These are phyloP conservation scores for Wickerhamiella dianesei DNA, from an alignment of 805 yeast species.

Conservation along the genomic window DNA sequence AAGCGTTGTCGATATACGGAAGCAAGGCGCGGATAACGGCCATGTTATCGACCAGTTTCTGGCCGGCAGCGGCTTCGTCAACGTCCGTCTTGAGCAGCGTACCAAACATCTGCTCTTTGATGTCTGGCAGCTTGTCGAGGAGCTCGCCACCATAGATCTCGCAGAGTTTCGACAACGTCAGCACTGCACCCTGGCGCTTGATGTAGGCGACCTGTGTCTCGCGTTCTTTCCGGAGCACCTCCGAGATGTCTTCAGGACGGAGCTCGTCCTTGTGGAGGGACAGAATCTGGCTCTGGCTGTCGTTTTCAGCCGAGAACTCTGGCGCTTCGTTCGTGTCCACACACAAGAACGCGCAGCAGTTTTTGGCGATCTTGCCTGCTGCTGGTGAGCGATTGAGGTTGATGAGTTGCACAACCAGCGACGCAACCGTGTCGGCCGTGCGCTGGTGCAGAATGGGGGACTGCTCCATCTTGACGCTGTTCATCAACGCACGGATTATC, in stretches of 20 bases:
- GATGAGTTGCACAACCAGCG: conserved; percentile 47
- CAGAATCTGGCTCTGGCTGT: conserved; percentile 41
- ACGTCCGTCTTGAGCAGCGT: conserved; percentile 32
- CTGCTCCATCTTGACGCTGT: conserved; percentile 69
- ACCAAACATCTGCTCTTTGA: conserved; percentile 50
- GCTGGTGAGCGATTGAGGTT: conserved; percentile 50
- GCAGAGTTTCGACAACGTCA: conserved; percentile 51
- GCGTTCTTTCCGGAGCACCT: conserved; percentile 37
- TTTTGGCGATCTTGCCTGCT: conserved; percentile 77
- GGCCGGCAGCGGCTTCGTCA: conserved; percentile 30
- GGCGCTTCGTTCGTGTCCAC: conserved; percentile 96
- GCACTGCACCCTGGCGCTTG: conserved; percentile 73
- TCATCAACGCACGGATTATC: conserved; percentile 81
- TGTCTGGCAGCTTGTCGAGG: conserved; percentile 51
- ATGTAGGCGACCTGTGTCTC: conserved; percentile 43
- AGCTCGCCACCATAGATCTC: conserved; percentile 38
- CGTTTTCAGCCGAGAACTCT: conserved; percentile 52
- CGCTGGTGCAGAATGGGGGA: conserved; percentile 51
- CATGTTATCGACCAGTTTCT: conserved; percentile 68
- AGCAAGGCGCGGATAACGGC: conserved; percentile 67
- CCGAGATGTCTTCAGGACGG: conserved; percentile 45
- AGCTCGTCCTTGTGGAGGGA: conserved; percentile 45
- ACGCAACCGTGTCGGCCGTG: conserved; percentile 56
- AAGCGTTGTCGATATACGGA: conserved; percentile 39
- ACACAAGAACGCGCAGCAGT: conserved; percentile 82